Conservation (phyloP, 1,284 basidiomycete genomes). For the Coriolopsis trogii region DNA sequence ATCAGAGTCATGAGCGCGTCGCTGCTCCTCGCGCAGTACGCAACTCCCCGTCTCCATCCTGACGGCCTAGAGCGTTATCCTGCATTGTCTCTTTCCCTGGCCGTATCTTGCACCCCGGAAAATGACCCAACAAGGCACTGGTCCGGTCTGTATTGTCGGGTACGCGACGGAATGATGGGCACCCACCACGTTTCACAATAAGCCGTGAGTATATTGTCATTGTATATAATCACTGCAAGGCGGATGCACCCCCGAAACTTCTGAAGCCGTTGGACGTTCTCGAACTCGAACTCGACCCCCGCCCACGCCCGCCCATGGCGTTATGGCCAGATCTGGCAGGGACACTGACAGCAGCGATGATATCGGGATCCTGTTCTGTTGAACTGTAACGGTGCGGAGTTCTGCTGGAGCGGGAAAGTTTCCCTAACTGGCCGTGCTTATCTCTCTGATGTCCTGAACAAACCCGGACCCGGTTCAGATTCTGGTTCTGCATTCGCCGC, state of each 20-base stretch:
- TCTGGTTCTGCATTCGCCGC: too few relatives aligned
- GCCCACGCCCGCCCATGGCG: too few relatives aligned
- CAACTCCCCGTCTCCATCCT: neutral
- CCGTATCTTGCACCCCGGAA: neutral
- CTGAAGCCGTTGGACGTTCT: constrained; percentile 3
- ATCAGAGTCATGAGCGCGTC: neutral
- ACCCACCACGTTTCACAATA: neutral
- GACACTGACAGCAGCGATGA: too few relatives aligned
- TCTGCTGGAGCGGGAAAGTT: too few relatives aligned
- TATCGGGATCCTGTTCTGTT: neutral
- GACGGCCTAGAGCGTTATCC: neutral
- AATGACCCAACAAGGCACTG: neutral
- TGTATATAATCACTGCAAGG: too few relatives aligned
- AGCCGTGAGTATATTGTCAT: too few relatives aligned
- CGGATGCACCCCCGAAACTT: constrained; percentile 6
- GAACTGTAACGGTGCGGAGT: too few relatives aligned
- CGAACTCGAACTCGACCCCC: too few relatives aligned
- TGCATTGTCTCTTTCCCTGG: too few relatives aligned
- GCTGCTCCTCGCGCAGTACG: neutral
- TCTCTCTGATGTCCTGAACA: constrained; percentile 2
- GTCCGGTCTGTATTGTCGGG: neutral
- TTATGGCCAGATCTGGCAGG: too few relatives aligned
- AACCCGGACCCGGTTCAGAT: too few relatives aligned
- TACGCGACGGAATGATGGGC: neutral
- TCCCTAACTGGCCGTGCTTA: constrained; percentile 6